Conservation (phyloP, 2,329 filamentous ascomycete species). For the Talaromyces sp. region DNA sequence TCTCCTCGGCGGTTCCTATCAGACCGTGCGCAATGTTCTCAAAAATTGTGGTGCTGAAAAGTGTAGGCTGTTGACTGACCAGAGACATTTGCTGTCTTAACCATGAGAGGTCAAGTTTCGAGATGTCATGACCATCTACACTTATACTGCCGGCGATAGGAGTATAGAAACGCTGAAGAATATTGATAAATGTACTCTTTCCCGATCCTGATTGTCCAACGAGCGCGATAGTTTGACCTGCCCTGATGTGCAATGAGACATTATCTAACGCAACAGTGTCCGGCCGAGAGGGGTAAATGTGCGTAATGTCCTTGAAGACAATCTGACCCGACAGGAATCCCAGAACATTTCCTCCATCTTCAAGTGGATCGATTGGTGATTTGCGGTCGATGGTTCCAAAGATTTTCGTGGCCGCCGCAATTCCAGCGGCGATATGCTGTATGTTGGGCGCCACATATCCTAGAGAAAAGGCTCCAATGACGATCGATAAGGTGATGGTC, state of each 20-base stretch:
- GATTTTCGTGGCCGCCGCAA: slow-evolving; percentile 37
- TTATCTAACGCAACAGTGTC: slow-evolving; percentile 40
- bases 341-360: slow-evolving; percentile 24
- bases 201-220: slow-evolving; percentile 46
- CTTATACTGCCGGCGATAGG: slow-evolving; percentile 67
- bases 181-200: slow-evolving; percentile 42
- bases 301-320: slow-evolving; percentile 46
- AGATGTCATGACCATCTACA: slow-evolving; percentile 72
- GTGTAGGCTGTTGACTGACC: slow-evolving; percentile 79
- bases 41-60: slow-evolving; percentile 78
- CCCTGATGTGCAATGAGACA: slow-evolving; percentile 35
- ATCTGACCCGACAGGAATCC: slow-evolving; percentile 16
- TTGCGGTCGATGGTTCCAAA: slow-evolving; percentile 41
- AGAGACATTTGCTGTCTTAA: slow-evolving; percentile 77
- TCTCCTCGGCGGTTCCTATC: slow-evolving; percentile 64
- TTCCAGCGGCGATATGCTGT: slow-evolving; percentile 42
- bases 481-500: slow-evolving; percentile 28
- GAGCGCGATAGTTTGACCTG: slow-evolving; percentile 75
- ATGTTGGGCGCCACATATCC: slow-evolving; percentile 40
- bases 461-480: slow-evolving; percentile 39
- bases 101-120: slow-evolving; percentile 72
- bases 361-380: slow-evolving; percentile 39
- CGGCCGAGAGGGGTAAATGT: slow-evolving; percentile 34
- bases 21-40: slow-evolving; percentile 66
- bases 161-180: slow-evolving; percentile 62